A percentile compares a stretch with the other conserved stretches of the same genome.
phyloP scores from a whole-genome alignment of 2,329 filamentous ascomycete genomes.

The Colletotrichum acutatum region DNA sequence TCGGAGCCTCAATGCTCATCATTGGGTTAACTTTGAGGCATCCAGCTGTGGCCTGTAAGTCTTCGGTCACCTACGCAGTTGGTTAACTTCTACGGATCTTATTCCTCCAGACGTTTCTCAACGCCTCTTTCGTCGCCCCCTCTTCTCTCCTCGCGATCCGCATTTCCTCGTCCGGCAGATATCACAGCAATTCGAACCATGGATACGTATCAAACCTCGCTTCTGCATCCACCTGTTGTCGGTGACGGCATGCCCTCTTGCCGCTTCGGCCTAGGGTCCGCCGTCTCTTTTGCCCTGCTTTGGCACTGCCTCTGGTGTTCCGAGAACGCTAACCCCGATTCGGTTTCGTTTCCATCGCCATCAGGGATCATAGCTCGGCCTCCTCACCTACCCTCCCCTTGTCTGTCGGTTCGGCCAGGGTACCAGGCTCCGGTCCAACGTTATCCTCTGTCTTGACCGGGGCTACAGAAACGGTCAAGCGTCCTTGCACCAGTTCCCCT shows the following conservation, averaged over 20 bases:
- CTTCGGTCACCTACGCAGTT: no score
- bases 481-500: background rate
- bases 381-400: background rate
- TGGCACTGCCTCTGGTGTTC: slow-evolving; percentile 12
- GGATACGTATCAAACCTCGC: background rate
- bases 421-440: slow-evolving; percentile 16
- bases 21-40: background rate
- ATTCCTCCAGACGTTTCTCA: slow-evolving; percentile 2
- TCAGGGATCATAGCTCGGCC: slow-evolving; percentile 25
- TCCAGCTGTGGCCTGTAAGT: background rate
- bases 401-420: slow-evolving; percentile 8
- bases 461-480: slow-evolving; percentile 19
- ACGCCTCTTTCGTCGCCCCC: background rate
- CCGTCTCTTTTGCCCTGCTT: background rate
- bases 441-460: slow-evolving; percentile 19
- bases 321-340: slow-evolving; percentile 14
- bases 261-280: background rate
- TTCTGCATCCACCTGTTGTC: slow-evolving; percentile 1
- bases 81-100: background rate
- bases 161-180: background rate
- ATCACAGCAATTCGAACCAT: background rate
- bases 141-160: background rate
- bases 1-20: background rate
- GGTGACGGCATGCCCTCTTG: background rate
- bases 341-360: slow-evolving; percentile 22